These are phyloP conservation scores for Geotrichum siamense DNA, from an alignment of 1,139 yeast species.

Conservation along the genomic window DNA sequence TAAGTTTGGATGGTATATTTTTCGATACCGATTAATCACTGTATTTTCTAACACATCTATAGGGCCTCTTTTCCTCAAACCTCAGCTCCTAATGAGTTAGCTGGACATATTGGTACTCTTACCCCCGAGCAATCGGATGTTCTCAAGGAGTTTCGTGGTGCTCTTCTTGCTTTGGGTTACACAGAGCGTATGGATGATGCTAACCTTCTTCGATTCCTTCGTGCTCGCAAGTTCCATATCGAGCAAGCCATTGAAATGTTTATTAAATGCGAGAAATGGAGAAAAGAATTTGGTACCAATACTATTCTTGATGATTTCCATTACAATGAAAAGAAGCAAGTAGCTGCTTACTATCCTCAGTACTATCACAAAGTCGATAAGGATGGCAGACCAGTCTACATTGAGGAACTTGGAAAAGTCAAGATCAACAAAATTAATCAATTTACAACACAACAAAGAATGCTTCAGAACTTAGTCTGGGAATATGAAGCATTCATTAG, in stretches of 20 bases:
- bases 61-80: slow-evolving; percentile 53
- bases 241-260: slow-evolving; percentile 76
- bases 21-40: no score
- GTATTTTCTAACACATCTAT: not conserved
- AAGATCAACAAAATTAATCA: slow-evolving; percentile 86
- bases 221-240: slow-evolving; percentile 92
- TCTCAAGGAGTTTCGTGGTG: slow-evolving; percentile 51
- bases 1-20: slow-evolving; percentile 5
- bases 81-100: slow-evolving; percentile 51
- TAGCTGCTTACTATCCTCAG: slow-evolving; percentile 88
- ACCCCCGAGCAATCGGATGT: slow-evolving; percentile 60
- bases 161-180: slow-evolving; percentile 58
- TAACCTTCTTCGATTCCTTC: slow-evolving; percentile 77
- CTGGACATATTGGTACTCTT: slow-evolving; percentile 81
- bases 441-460: slow-evolving; percentile 90
- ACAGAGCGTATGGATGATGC: slow-evolving; percentile 78
- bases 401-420: slow-evolving; percentile 88
- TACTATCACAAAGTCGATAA: slow-evolving; percentile 95
- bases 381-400: slow-evolving; percentile 93
- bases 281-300: slow-evolving; percentile 77
- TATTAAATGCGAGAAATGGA: slow-evolving; percentile 84
- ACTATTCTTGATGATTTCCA: slow-evolving; percentile 80
- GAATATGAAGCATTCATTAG: slow-evolving; percentile 87
- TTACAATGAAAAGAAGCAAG: slow-evolving; percentile 82
- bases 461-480: slow-evolving; percentile 94